phyloP scores from a whole-genome alignment of 23 red algal genomes.

The Gracilaria caudata region DNA sequence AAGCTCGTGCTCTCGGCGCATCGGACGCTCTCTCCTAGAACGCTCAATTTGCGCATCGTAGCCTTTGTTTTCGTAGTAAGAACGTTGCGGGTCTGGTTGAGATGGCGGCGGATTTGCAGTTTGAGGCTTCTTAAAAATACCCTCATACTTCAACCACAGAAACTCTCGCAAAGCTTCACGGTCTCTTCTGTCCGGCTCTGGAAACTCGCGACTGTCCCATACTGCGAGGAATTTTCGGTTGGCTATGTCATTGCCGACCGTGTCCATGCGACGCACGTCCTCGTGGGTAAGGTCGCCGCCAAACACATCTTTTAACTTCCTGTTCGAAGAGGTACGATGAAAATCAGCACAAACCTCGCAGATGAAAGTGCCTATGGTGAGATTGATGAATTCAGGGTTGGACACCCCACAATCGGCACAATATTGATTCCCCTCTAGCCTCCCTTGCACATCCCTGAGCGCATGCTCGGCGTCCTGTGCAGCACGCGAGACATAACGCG shows the following conservation, averaged over 20 bases:
- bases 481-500: conserved; percentile 34
- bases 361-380: conserved; percentile 62
- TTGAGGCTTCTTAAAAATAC: conserved; percentile 50
- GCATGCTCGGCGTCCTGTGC: conserved; percentile 40
- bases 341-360: conserved; percentile 50
- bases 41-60: conserved; percentile 4
- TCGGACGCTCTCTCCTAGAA: conserved; percentile 23
- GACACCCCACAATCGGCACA: conserved; percentile 55
- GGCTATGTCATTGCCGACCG: conserved; percentile 50
- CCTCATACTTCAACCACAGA: conserved; percentile 73
- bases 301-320: conserved; percentile 55
- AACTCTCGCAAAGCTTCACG: conserved; percentile 57
- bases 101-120: not conserved
- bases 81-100: conserved; percentile 2
- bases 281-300: conserved; percentile 56
- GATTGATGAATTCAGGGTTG: conserved; percentile 51
- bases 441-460: conserved; percentile 40
- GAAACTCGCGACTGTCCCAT: conserved; percentile 54
- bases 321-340: conserved; percentile 55
- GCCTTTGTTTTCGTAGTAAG: conserved; percentile 25
- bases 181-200: conserved; percentile 50
- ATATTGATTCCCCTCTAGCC: conserved; percentile 47
- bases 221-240: conserved; percentile 69
- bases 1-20: conserved; percentile 40
- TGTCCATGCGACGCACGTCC: conserved; percentile 58